Base-by-base conservation (phyloP, 768 basidiomycete genomes). In the Kwoniella mangroviensis region DNA sequence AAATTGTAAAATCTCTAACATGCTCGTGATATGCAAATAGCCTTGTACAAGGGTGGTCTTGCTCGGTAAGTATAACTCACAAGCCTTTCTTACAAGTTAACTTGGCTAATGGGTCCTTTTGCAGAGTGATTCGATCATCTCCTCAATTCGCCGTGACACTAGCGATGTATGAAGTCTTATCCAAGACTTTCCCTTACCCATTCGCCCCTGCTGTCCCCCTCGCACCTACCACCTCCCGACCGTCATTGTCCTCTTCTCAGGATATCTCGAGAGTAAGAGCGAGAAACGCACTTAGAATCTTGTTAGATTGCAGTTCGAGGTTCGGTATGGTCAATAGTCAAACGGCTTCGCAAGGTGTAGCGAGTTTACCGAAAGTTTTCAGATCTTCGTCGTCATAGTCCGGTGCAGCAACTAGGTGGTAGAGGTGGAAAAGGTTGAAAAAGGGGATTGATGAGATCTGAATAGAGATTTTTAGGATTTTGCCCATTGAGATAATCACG, bases 221-320 rank as follows among this genome's bases (percentile, higher is more conserved):
- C 56, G 59, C 68, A 42, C 76, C 89, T 88, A 28, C 87, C 87
- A 52, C 45, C 24, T 79, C 89, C 87, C 63, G 86, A 85, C 63
- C 88, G 88, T 79, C 87, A 90, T 70, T 88, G 90, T 82, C 94
- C 89, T 19, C 87, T 86, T 65, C 88, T 91, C 67, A 92, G 88
- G 96, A 98, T 68, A 86, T 98, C 84, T 88, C 93, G 40, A 89
- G 90, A 80, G 88, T 96, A 53, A 88, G 97, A 65, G 96, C 97
- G 21, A 87, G 96, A 67, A 98, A 98, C 86, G 96, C 94, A 15
- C 88, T 99, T 78, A 94, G 94, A 28, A 83, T 83, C 52, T 54
- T 83, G 42, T 71, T 83, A 54, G 82, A 83, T 63, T 80, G 81
- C 63, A 76, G 74, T 19, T 77, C 75, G 21, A 66, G 75, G 26